phyloP scores from a whole-genome alignment of 768 basidiomycete species.

The Kwoniella shandongensis region DNA sequence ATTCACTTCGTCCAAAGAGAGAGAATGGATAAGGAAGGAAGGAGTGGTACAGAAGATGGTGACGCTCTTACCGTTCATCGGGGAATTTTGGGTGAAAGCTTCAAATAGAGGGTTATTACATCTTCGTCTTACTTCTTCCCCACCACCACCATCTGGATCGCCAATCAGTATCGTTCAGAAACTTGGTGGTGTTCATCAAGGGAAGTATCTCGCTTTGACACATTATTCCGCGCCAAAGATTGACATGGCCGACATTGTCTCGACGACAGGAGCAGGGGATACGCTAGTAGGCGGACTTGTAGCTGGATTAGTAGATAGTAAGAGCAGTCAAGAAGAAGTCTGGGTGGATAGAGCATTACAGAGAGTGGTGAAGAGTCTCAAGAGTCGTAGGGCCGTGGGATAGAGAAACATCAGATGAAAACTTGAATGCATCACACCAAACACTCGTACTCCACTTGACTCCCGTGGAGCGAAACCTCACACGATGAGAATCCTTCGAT shows the following conservation, averaged over 20 bases:
- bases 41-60: slow-evolving; percentile 80
- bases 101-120: slow-evolving; percentile 59
- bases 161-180: slow-evolving; percentile 1
- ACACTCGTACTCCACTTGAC: too few relatives aligned
- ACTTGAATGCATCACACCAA: too few relatives aligned
- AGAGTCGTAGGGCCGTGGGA: slow-evolving; percentile 36
- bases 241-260: slow-evolving; percentile 57
- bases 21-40: slow-evolving; percentile 59
- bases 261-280: slow-evolving; percentile 91
- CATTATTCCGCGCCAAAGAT: slow-evolving; percentile 67
- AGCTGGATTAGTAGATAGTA: slow-evolving; percentile 59
- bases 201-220: slow-evolving; percentile 60
- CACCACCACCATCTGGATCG: background rate
- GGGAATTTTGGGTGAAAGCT: slow-evolving; percentile 80
- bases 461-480: too few relatives aligned
- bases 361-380: slow-evolving; percentile 32
- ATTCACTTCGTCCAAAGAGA: slow-evolving; percentile 58
- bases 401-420: slow-evolving; percentile 5
- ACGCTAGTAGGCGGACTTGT: slow-evolving; percentile 80
- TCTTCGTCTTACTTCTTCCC: slow-evolving; percentile 16
- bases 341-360: slow-evolving; percentile 37
- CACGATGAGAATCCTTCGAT: too few relatives aligned
- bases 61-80: slow-evolving; percentile 78
- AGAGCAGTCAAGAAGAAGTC: slow-evolving; percentile 11
- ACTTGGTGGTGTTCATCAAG: slow-evolving; percentile 14